Percentiles rank a stretch among this genome's conserved stretches.
These are phyloP conservation scores for Moricandia arvensis DNA, from an alignment of 345 rosid species.

Conservation along the genomic window DNA sequence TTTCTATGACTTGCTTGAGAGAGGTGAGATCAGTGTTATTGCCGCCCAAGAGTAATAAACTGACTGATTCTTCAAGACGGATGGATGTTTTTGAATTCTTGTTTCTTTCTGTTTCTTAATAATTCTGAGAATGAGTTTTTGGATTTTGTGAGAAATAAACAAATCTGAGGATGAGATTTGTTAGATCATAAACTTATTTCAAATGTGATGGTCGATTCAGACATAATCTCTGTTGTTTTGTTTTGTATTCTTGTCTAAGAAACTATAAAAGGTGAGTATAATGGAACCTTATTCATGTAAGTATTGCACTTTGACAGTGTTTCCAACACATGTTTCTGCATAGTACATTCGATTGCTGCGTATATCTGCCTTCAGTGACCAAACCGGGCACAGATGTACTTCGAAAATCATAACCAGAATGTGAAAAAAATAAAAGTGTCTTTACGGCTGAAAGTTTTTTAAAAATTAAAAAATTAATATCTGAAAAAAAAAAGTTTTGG, in stretches of 20 bases:
- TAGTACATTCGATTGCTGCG: not conserved
- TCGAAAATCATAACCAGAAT: too few relatives aligned
- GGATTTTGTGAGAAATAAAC: not conserved
- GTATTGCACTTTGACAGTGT: not conserved
- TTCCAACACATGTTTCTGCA: not conserved
- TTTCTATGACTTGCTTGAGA: not conserved
- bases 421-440: not conserved
- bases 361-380: too few relatives aligned
- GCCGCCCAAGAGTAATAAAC: not conserved
- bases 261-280: not conserved
- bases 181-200: not conserved
- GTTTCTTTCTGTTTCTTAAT: not conserved
- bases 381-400: too few relatives aligned
- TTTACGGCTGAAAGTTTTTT: not conserved
- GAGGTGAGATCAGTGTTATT: not conserved
- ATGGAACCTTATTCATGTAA: not conserved
- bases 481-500: not conserved
- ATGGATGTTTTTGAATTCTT: not conserved
- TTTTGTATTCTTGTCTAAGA: not conserved
- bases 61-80: not conserved
- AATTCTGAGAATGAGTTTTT: not conserved
- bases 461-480: not conserved
- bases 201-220: slow-evolving; percentile 9
- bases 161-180: not conserved
- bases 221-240: not conserved